Conservation (phyloP, 345 rosid genomes). For the Rhodomyrtus tomentosa region DNA sequence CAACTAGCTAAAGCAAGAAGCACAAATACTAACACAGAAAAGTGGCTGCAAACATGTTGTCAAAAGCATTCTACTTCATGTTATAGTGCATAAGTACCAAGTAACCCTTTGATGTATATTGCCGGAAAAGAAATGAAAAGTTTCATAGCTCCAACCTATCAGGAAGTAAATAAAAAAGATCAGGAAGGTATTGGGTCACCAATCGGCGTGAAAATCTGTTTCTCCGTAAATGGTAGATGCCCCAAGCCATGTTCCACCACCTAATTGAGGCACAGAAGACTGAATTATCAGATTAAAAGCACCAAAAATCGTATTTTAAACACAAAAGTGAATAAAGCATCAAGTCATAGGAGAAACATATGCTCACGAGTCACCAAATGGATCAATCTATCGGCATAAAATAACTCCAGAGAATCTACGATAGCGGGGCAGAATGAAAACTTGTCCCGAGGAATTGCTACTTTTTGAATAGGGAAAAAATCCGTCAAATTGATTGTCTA, state of each 20-base stretch:
- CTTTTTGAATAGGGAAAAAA: too few relatives aligned
- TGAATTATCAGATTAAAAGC: background rate
- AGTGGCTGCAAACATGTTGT: background rate
- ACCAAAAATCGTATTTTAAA: background rate
- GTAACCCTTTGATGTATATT: background rate
- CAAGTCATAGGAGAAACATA: background rate
- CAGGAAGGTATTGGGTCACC: conserved; percentile 39
- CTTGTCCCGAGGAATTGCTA: too few relatives aligned
- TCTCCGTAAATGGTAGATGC: conserved; percentile 96
- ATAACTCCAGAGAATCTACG: too few relatives aligned
- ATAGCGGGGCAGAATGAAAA: too few relatives aligned
- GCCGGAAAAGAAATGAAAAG: background rate
- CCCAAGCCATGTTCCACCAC: conserved; percentile 99
- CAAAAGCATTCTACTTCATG: background rate
- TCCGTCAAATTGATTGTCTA: too few relatives aligned
- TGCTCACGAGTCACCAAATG: conserved; percentile 88
- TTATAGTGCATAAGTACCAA: background rate
- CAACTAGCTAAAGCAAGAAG: background rate
- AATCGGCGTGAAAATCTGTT: conserved; percentile 90
- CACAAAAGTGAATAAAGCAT: background rate
- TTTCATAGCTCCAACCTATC: background rate
- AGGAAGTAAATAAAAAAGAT: background rate
- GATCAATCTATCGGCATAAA: conserved; percentile 91
- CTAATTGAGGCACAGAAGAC: conserved; percentile 21
- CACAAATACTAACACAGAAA: background rate